phyloP scores from a whole-genome alignment of 257 asterid genomes.

The Solanum peruvianum region DNA sequence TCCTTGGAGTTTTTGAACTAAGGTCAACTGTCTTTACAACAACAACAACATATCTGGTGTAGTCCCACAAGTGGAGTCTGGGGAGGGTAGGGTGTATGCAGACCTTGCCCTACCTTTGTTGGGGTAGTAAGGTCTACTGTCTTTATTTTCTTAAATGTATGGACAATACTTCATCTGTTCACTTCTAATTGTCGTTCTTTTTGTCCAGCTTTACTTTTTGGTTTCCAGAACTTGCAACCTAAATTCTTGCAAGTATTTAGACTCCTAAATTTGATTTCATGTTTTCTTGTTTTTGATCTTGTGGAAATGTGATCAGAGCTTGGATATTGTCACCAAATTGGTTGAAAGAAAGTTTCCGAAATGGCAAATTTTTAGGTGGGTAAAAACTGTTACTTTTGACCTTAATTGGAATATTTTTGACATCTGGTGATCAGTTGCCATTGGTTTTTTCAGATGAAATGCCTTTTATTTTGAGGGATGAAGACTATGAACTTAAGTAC shows the following conservation, averaged over 20 bases:
- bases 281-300: neutral
- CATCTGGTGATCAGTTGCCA: neutral
- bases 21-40: neutral
- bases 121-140: neutral
- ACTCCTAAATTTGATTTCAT: neutral
- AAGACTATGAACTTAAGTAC: constrained; percentile 44
- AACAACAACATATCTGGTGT: neutral
- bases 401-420: neutral
- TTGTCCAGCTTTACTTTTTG: neutral
- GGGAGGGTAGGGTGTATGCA: neutral
- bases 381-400: neutral
- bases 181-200: neutral
- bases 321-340: constrained; percentile 85
- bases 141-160: neutral
- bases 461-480: constrained; percentile 59
- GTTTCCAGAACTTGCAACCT: neutral
- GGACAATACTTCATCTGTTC: neutral
- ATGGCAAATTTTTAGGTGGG: constrained; percentile 63
- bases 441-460: constrained; percentile 47
- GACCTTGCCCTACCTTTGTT: neutral
- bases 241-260: neutral
- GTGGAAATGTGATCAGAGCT: constrained; percentile 31
- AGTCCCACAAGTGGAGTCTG: neutral
- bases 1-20: neutral
- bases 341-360: constrained; percentile 83